Conservation (phyloP, 2,329 filamentous ascomycete genomes). For the Sphaerulina musiva region DNA sequence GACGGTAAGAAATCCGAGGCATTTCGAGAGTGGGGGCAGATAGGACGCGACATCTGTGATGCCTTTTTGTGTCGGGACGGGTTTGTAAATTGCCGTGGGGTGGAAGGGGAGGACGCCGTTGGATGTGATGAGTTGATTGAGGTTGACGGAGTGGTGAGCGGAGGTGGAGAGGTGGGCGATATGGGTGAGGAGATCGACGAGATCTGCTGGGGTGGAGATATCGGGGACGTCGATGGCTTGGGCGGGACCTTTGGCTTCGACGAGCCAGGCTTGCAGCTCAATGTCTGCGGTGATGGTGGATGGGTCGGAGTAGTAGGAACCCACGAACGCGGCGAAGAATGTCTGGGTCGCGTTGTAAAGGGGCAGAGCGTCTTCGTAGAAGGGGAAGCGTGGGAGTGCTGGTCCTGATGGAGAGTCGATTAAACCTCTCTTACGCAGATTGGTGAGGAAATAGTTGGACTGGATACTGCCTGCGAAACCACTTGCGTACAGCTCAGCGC, state of each 20-base stretch:
- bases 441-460: slow-evolving; percentile 37
- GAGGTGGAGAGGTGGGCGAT: slow-evolving; percentile 35
- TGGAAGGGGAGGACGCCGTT: slow-evolving; percentile 40
- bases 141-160: slow-evolving; percentile 42
- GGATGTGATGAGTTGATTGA: slow-evolving; percentile 36
- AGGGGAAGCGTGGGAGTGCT: slow-evolving; percentile 40
- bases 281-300: slow-evolving; percentile 33
- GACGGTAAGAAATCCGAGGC: slow-evolving; percentile 36
- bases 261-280: slow-evolving; percentile 44
- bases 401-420: slow-evolving; percentile 35
- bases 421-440: slow-evolving; percentile 39
- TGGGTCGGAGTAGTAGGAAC: slow-evolving; percentile 40
- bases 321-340: slow-evolving; percentile 41
- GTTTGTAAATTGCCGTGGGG: slow-evolving; percentile 38
- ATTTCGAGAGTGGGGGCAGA: slow-evolving; percentile 31
- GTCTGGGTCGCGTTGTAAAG: slow-evolving; percentile 35
- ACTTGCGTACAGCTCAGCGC: slow-evolving; percentile 14
- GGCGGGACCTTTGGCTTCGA: slow-evolving; percentile 37
- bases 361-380: slow-evolving; percentile 39
- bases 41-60: slow-evolving; percentile 31
- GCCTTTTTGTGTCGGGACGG: slow-evolving; percentile 39
- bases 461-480: slow-evolving; percentile 29
- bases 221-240: slow-evolving; percentile 41
- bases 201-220: slow-evolving; percentile 21
- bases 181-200: slow-evolving; percentile 42